Evolutionary conservation across 2,329 filamentous ascomycete species (phyloP).

Genomic region (Penicillium griseofulvum): DNA sequence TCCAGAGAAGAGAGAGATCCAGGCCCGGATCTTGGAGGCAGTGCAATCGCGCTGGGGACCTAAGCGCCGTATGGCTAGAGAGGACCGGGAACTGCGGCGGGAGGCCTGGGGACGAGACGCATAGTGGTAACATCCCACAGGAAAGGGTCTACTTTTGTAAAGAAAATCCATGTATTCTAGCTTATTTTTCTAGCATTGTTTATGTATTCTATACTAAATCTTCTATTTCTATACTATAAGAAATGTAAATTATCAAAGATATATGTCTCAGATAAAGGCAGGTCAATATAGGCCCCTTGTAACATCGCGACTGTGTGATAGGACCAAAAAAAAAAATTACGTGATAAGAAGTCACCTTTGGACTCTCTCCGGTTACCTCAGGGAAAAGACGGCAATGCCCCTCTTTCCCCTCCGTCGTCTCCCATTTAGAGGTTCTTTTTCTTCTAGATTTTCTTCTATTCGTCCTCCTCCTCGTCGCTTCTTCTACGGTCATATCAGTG

Average conservation of each 20-base stretch:
- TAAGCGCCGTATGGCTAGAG: slow-evolving; percentile 58
- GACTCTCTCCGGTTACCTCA: slow-evolving; percentile 8
- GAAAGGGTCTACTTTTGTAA: slow-evolving; percentile 10
- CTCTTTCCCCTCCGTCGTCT: slow-evolving; percentile 34
- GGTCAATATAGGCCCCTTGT: neutral
- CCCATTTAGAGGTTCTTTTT: slow-evolving; percentile 24
- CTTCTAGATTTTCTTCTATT: slow-evolving; percentile 14
- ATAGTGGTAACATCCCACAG: slow-evolving; percentile 25
- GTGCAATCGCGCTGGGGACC: slow-evolving; percentile 61
- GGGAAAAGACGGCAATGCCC: slow-evolving; percentile 28
- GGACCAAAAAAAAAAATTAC: slow-evolving; percentile 20
- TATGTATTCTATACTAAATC: slow-evolving; percentile 14
- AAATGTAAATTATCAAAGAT: neutral
- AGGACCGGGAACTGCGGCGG: slow-evolving; percentile 60
- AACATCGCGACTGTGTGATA: slow-evolving; percentile 14
- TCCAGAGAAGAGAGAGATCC: slow-evolving; percentile 48
- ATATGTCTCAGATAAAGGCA: neutral
- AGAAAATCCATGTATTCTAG: slow-evolving; percentile 25
- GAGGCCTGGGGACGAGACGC: slow-evolving; percentile 60
- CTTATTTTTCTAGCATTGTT: slow-evolving; percentile 18
- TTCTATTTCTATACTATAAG: no score
- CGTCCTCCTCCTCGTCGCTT: slow-evolving; percentile 30
- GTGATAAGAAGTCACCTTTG: slow-evolving; percentile 20
- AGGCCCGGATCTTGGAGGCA: slow-evolving; percentile 50
- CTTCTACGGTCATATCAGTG: slow-evolving; percentile 47